Evolutionary conservation across 2,329 filamentous ascomycete genomes (phyloP), one percentile per base, ranked within the genome.

Genomic region (Pestalotiopsis fici): DNA sequence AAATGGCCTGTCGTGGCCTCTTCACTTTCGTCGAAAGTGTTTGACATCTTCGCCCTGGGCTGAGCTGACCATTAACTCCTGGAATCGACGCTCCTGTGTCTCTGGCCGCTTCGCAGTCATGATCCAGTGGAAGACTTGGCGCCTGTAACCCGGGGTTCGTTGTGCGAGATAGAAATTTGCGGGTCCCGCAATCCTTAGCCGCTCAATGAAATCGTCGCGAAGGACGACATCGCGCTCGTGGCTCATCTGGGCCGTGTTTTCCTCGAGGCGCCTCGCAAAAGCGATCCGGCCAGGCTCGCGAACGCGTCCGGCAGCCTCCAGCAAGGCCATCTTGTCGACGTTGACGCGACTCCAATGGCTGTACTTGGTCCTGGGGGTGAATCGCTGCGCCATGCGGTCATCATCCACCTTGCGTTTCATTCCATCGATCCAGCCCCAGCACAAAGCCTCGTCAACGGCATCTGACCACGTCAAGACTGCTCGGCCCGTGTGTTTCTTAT

Each of bases 381-480:
- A 89, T 4, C 86, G 82, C 70, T 86, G 84, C 2, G 85, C 74
- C 73, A 85, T 88, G 71, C 81, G 83, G 2, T 76, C 70, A 0
- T 78, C 79, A 68, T 88, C 83, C 57, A 80, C 72, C 18, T 75
- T 76, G 59, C 81, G 80, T 6, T 81, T 80, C 70, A 86, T 86
- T 1, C 87, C 86, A 73, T 90, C 87, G 67, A 90, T 90, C 87
- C 87, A 90, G 65, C 88, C 87, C 73, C 83, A 86, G 74, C 87
- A 89, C 6, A 90, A 79, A 0, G 87, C 86, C 27, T 79, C 75
- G 71, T 88, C 83, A 15, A 89, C 80, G 1, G 87, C 87, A 72
- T 88, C 75, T 6, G 67, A 68, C 67, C 67, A 68, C 5, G 67
- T 66, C 67, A 68, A 23, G 31, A 35, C 43, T n/a, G 37, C n/a